A percentile compares a stretch with the other conserved stretches of the same genome.
phyloP scores from a whole-genome alignment of 176 grass and related monocot species.

The Puccinellia tenuiflora region DNA sequence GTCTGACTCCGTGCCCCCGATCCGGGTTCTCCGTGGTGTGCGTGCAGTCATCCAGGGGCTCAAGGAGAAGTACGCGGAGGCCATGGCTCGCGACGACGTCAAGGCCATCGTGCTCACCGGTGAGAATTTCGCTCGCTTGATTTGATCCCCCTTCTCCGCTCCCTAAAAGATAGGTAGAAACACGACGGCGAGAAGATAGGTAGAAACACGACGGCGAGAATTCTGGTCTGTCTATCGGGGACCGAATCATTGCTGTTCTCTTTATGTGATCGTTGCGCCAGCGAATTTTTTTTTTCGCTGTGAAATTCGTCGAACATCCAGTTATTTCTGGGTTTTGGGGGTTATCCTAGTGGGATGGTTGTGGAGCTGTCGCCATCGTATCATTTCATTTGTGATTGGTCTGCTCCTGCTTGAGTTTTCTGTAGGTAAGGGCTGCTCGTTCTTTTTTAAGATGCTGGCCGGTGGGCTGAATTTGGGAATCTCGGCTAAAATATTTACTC shows the following conservation, averaged over 20 bases:
- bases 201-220: background rate
- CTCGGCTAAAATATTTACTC: background rate
- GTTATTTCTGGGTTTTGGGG: background rate
- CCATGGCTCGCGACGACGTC: constrained; percentile 56
- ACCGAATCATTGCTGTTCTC: background rate
- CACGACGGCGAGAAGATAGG: background rate
- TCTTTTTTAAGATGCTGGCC: background rate
- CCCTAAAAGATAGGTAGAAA: background rate
- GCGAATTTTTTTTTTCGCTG: background rate
- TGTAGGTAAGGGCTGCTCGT: background rate
- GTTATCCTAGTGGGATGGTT: background rate
- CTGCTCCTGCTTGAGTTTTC: background rate
- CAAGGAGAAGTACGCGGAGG: constrained; percentile 82
- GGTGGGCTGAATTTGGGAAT: background rate
- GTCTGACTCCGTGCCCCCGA: constrained; percentile 1
- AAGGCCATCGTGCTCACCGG: constrained; percentile 92
- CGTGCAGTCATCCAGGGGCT: constrained; percentile 65
- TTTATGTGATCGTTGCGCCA: background rate
- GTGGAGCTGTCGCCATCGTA: background rate
- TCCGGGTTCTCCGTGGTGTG: background rate
- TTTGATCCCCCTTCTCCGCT: background rate
- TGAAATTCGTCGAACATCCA: background rate
- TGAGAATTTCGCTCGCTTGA: constrained; percentile 10
- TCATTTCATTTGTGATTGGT: background rate
- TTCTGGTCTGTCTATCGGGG: background rate